These are phyloP conservation scores for Cryptococcus neoformans DNA, from an alignment of 1,284 basidiomycete species.

Conservation along the genomic window DNA sequence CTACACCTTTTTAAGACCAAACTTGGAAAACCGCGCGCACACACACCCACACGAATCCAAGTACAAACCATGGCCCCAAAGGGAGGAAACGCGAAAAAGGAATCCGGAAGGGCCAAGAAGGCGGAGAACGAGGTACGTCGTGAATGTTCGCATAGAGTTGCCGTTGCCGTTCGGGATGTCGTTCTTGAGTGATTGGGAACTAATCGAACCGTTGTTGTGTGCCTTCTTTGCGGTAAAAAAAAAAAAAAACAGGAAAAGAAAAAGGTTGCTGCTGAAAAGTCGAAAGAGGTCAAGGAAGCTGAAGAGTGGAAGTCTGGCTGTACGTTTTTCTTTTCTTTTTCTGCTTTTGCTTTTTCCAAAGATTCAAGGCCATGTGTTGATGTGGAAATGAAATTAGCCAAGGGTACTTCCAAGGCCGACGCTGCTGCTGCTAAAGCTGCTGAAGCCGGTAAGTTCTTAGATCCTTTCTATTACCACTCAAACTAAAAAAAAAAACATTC, in stretches of 20 bases:
- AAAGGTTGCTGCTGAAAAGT: slow-evolving; percentile 21
- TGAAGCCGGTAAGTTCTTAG: slow-evolving; percentile 23
- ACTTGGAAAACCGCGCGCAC: too few species aligned
- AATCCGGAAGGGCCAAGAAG: slow-evolving; percentile 81
- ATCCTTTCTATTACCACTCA: background rate
- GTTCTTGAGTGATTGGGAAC: background rate
- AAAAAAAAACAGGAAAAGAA: slow-evolving; percentile 26
- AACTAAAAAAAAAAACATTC: background rate
- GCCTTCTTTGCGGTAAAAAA: too few species aligned
- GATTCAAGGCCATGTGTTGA: background rate
- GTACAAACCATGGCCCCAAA: slow-evolving; percentile 66
- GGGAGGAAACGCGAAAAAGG: slow-evolving; percentile 79
- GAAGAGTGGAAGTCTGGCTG: slow-evolving; percentile 71
- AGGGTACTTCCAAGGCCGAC: slow-evolving; percentile 58
- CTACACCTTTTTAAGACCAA: too few species aligned
- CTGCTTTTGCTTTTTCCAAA: background rate
- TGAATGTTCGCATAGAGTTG: background rate
- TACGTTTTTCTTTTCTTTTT: slow-evolving; percentile 41
- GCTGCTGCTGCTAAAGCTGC: slow-evolving; percentile 54
- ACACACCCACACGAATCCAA: too few species aligned
- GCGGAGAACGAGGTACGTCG: slow-evolving; percentile 80
- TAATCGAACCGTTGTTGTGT: too few species aligned
- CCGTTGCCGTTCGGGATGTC: background rate
- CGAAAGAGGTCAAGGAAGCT: slow-evolving; percentile 61
- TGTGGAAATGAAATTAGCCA: slow-evolving; percentile 23